Base-by-base conservation (phyloP, 78 protist genomes). In the Chrysochromulina parva region DNA sequence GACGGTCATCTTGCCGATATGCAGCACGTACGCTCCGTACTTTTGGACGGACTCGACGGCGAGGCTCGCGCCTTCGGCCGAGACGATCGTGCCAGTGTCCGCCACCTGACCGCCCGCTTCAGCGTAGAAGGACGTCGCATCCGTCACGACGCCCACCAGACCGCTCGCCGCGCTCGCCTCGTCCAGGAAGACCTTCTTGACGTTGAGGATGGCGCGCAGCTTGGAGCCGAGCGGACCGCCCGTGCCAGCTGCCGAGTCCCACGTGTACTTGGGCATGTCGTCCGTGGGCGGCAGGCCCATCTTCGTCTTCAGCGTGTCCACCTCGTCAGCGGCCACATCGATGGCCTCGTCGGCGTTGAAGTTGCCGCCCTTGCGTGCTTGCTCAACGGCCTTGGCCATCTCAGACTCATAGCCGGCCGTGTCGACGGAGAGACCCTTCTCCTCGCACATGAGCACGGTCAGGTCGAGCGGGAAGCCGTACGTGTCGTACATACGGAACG, bases 71-170 rank as follows among this genome's bases (percentile, higher is more conserved):
- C 47, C 73, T 62, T 90, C 82, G 28, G 1, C 54, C n/a, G 19
- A 76, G 28, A 14, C 17, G 82, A 96, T 20, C 55, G 57, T 47
- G 74, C 99, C 99, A 5, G 92, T 91, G 96, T 98, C 98, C 80
- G 65, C 92, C 50, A 96, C 94, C 95, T 98, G 99, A 24, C 99
- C 99, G 66, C 99, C 99, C 50, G 94, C 90, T 95, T 98, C 99
- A 60, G 98, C 97, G 92, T 98, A 98, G 90, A 96, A 96, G 93
- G 90, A 90, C 28, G 99, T 95, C 88, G 50, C 6, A 90, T 95
- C 97, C 52, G 94, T 89, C 13, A 98, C 88, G 48, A 24, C 53
- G 62, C 78, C 80, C 20, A 19, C n/a, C 55, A 9, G 17, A 53
- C n/a, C 73, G 13, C 54, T 50, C 16, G 54, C 74, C 28, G 38